Evolutionary conservation across 805 yeast species (phyloP).

Genomic region (Wickerhamomyces pijperi): DNA sequence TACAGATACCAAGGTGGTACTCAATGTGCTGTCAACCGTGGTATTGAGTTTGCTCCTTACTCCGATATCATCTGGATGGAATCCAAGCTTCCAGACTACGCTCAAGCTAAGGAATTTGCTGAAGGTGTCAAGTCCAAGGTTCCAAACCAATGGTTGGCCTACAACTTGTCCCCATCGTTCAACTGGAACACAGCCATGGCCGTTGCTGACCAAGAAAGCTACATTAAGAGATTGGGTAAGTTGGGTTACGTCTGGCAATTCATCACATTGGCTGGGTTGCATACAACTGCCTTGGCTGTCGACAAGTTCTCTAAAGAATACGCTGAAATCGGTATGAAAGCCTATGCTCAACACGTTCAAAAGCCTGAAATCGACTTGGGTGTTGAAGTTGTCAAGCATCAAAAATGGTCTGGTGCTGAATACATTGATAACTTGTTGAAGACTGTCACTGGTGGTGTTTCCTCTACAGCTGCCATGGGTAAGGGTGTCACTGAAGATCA

Average conservation of each 20-base stretch:
- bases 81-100: constrained; percentile 86
- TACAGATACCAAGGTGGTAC: constrained; percentile 95
- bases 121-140: constrained; percentile 71
- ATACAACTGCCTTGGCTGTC: constrained; percentile 87
- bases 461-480: constrained; percentile 97
- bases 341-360: constrained; percentile 84
- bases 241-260: constrained; percentile 97
- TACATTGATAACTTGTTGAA: constrained; percentile 85
- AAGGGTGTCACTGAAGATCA: constrained; percentile 97
- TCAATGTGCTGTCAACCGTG: constrained; percentile 94
- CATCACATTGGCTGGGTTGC: constrained; percentile 94
- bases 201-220: constrained; percentile 77
- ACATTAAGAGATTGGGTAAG: constrained; percentile 74
- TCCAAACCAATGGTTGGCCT: constrained; percentile 94
- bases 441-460: constrained; percentile 87
- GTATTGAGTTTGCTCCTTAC: constrained; percentile 88
- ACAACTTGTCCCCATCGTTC: constrained; percentile 94
- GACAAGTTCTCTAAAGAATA: constrained; percentile 76
- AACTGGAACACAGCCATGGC: constrained; percentile 96
- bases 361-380: constrained; percentile 77
- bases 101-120: constrained; percentile 91
- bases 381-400: constrained; percentile 95
- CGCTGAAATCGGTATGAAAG: constrained; percentile 83
- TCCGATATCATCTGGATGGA: constrained; percentile 98
- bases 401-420: constrained; percentile 98